Conservation (phyloP, 2,329 filamentous ascomycete genomes). For the Pestalotiopsis sp. region DNA sequence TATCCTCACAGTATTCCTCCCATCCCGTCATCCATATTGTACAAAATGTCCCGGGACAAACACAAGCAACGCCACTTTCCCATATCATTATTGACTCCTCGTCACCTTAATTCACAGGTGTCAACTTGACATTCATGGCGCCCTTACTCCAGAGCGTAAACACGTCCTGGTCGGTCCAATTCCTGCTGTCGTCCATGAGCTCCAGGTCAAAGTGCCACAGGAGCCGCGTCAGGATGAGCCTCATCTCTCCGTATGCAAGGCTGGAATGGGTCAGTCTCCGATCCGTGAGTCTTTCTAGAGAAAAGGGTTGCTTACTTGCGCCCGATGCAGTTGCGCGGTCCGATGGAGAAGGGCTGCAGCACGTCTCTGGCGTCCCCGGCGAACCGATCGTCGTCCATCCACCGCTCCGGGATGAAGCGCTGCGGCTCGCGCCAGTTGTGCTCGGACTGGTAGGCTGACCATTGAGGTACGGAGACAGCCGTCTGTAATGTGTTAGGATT, state of each 20-base stretch:
- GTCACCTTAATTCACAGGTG: not conserved
- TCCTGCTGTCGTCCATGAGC: not conserved
- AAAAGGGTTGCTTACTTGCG: constrained; percentile 8
- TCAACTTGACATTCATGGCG: not conserved
- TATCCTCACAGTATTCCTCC: no score
- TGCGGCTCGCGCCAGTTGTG: constrained; percentile 47
- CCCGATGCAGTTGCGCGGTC: constrained; percentile 13
- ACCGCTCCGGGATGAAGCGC: constrained; percentile 34
- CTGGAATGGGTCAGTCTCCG: not conserved
- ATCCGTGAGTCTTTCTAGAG: no score
- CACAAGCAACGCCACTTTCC: not conserved
- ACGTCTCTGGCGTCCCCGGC: constrained; percentile 8
- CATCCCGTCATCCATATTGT: no score
- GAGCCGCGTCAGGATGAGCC: not conserved
- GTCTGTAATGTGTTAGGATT: constrained; percentile 15
- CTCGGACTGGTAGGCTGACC: constrained; percentile 40
- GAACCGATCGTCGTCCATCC: constrained; percentile 6
- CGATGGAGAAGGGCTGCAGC: constrained; percentile 12
- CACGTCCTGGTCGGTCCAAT: not conserved
- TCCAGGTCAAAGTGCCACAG: constrained; percentile 8
- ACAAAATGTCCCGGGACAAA: not conserved
- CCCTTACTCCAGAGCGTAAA: constrained; percentile 2
- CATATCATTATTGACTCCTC: not conserved
- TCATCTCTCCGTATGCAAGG: constrained; percentile 5
- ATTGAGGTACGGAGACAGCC: constrained; percentile 45